A percentile compares a stretch with the other conserved stretches of the same genome.
Evolutionary conservation across 2,329 filamentous ascomycete species (phyloP).

Genomic region (Xylariaceae sp.): DNA sequence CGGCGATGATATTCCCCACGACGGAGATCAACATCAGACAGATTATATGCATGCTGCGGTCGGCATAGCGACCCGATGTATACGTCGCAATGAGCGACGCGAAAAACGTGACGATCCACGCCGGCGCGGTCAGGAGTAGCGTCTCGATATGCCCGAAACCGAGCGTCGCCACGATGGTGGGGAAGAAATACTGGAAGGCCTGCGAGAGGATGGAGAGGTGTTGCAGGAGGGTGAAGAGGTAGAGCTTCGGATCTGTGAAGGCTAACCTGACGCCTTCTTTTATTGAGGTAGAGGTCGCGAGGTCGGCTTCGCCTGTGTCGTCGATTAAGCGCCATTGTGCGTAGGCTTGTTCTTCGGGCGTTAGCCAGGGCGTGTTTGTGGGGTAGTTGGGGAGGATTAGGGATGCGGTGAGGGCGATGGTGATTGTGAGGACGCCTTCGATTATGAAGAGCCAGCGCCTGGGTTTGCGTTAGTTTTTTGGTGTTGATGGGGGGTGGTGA

Average conservation of each 20-base stretch:
- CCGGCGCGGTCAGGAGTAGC: slow-evolving; percentile 52
- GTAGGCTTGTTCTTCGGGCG: slow-evolving; percentile 46
- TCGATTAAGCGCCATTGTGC: slow-evolving; percentile 47
- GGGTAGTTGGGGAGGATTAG: slow-evolving; percentile 49
- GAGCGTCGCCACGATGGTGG: slow-evolving; percentile 56
- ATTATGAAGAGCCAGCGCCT: slow-evolving; percentile 39
- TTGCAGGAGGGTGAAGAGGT: slow-evolving; percentile 50
- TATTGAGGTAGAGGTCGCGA: slow-evolving; percentile 35
- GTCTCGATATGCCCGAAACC: slow-evolving; percentile 52
- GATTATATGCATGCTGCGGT: slow-evolving; percentile 54
- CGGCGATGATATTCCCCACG: slow-evolving; percentile 51
- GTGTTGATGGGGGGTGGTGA: not conserved
- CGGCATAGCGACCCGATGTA: slow-evolving; percentile 48
- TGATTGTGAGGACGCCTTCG: slow-evolving; percentile 39
- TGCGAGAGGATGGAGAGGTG: slow-evolving; percentile 48
- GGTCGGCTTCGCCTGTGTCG: slow-evolving; percentile 44
- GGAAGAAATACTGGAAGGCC: slow-evolving; percentile 62
- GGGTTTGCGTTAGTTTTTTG: not conserved
- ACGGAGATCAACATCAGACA: slow-evolving; percentile 47
- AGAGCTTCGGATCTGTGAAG: slow-evolving; percentile 45
- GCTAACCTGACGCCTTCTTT: slow-evolving; percentile 45
- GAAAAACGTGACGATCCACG: slow-evolving; percentile 50
- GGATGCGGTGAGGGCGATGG: slow-evolving; percentile 30
- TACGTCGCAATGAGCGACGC: slow-evolving; percentile 50
- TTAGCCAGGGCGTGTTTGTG: slow-evolving; percentile 47